Percentiles rank a stretch among this genome's conserved stretches.
Conservation (phyloP, 2,329 filamentous ascomycete species). For the Neofusicoccum ribis region DNA sequence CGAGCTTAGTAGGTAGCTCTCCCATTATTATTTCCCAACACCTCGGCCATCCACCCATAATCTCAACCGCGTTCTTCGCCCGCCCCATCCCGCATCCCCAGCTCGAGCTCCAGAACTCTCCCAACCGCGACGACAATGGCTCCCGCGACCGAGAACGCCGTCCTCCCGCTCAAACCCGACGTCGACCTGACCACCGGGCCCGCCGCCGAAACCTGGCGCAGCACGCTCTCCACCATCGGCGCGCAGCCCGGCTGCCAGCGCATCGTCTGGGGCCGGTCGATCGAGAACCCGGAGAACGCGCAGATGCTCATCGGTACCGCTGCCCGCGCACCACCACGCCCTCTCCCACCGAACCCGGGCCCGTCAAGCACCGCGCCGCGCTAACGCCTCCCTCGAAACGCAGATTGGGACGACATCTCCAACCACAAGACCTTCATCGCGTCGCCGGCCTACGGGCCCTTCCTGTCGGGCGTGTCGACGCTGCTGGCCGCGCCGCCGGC, state of each 20-base stretch:
- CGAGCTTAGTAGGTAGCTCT: too few relatives aligned
- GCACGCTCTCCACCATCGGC: constrained; percentile 35
- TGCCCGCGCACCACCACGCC: neutral
- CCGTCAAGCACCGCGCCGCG: neutral
- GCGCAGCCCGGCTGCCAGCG: constrained; percentile 39
- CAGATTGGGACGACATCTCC: constrained; percentile 47
- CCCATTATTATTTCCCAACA: too few relatives aligned
- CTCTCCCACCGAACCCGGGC: neutral
- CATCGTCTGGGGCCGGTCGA: constrained; percentile 37
- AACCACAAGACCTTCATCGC: constrained; percentile 44
- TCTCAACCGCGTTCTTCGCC: neutral
- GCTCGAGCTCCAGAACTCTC: neutral
- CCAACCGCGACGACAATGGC: constrained; percentile 17
- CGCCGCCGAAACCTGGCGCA: constrained; percentile 31
- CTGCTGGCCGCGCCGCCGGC: constrained; percentile 30
- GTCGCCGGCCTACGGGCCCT: constrained; percentile 39
- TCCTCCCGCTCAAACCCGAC: constrained; percentile 40
- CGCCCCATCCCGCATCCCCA: neutral
- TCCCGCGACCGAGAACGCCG: constrained; percentile 41
- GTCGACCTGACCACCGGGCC: constrained; percentile 27
- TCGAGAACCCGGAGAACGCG: constrained; percentile 41
- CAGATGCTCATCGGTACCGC: constrained; percentile 43
- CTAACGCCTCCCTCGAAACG: too few relatives aligned
- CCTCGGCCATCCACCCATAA: too few relatives aligned
- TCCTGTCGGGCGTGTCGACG: constrained; percentile 33